A percentile compares a stretch with the other conserved stretches of the same genome.
These are phyloP conservation scores for Deuterostichococcus epilithicus DNA, from an alignment of 139 green algal species.

Conservation along the genomic window DNA sequence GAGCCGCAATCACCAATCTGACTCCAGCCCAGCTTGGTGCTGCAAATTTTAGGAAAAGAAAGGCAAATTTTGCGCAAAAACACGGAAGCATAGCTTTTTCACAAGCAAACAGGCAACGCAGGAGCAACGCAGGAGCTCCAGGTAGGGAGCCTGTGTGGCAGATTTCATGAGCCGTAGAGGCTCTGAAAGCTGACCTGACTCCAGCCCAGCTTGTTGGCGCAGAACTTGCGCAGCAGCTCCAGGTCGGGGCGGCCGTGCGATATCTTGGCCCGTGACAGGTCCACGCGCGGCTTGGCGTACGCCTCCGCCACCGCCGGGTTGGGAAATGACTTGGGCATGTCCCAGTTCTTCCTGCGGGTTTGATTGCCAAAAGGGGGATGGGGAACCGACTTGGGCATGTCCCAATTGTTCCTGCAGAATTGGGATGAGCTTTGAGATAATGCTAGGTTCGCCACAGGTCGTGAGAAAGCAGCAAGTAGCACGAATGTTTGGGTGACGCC, in stretches of 20 bases:
- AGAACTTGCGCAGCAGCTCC: constrained; percentile 68
- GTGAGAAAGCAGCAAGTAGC: too few relatives aligned
- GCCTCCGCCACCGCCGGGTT: constrained; percentile 50
- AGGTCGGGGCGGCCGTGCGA: constrained; percentile 67
- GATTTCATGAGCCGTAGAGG: too few relatives aligned
- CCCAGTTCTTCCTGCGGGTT: constrained; percentile 50
- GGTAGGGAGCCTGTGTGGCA: too few relatives aligned
- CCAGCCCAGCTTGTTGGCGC: constrained; percentile 71
- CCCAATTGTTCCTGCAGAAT: too few relatives aligned
- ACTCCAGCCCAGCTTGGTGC: constrained; percentile 65
- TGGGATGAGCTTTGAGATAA: too few relatives aligned
- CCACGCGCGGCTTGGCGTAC: constrained; percentile 40
- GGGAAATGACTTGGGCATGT: constrained; percentile 75
- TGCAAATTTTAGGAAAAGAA: constrained; percentile 77
- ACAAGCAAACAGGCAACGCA: too few relatives aligned
- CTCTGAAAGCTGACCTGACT: neutral
- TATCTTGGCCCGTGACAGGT: constrained; percentile 52
- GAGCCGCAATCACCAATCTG: too few relatives aligned
- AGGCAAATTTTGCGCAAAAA: too few relatives aligned
- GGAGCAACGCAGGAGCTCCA: too few relatives aligned
- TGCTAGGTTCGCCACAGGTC: too few relatives aligned
- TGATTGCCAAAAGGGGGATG: neutral
- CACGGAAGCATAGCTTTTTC: too few relatives aligned
- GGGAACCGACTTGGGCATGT: neutral
- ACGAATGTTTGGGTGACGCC: too few relatives aligned